These are phyloP conservation scores for Schizosaccharomyces lindneri DNA, from an alignment of 805 yeast genomes.

Conservation along the genomic window DNA sequence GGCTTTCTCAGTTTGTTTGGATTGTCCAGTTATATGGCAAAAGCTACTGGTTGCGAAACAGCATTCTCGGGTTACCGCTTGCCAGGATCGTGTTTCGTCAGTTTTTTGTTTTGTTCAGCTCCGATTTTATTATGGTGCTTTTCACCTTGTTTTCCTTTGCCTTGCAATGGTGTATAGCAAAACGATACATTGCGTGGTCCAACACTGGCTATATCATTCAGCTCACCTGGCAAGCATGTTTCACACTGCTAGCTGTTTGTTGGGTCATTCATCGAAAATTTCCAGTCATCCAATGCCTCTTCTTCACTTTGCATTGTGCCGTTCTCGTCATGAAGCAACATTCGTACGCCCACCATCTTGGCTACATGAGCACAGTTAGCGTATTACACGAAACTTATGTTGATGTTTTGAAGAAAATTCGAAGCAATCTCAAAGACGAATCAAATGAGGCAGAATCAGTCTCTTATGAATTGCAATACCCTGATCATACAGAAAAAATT, in stretches of 20 bases:
- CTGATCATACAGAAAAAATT: slow-evolving; percentile 5
- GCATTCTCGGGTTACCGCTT: slow-evolving; percentile 22
- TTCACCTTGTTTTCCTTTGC: slow-evolving; percentile 33
- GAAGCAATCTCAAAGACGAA: slow-evolving; percentile 3
- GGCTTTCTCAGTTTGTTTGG: slow-evolving; percentile 40
- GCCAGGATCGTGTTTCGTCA: slow-evolving; percentile 34
- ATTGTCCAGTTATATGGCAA: slow-evolving; percentile 29
- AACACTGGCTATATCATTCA: slow-evolving; percentile 39
- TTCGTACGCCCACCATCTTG: slow-evolving; percentile 77
- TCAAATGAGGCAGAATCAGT: slow-evolving; percentile 2
- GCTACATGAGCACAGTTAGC: slow-evolving; percentile 49
- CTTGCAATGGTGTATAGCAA: slow-evolving; percentile 31
- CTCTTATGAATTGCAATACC: not conserved
- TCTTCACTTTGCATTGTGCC: slow-evolving; percentile 55
- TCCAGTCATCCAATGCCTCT: slow-evolving; percentile 83
- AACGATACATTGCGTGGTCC: slow-evolving; percentile 31
- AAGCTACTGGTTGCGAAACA: slow-evolving; percentile 17
- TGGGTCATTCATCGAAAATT: slow-evolving; percentile 31
- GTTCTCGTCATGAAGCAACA: slow-evolving; percentile 89
- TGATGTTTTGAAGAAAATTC: slow-evolving; percentile 17
- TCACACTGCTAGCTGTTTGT: slow-evolving; percentile 27
- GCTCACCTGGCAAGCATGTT: slow-evolving; percentile 28
- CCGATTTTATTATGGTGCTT: slow-evolving; percentile 55
- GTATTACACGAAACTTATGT: slow-evolving; percentile 30
- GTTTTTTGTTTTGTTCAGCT: slow-evolving; percentile 37